These are phyloP conservation scores for Lepraria neglecta DNA, from an alignment of 495 filamentous ascomycete genomes.

Conservation along the genomic window DNA sequence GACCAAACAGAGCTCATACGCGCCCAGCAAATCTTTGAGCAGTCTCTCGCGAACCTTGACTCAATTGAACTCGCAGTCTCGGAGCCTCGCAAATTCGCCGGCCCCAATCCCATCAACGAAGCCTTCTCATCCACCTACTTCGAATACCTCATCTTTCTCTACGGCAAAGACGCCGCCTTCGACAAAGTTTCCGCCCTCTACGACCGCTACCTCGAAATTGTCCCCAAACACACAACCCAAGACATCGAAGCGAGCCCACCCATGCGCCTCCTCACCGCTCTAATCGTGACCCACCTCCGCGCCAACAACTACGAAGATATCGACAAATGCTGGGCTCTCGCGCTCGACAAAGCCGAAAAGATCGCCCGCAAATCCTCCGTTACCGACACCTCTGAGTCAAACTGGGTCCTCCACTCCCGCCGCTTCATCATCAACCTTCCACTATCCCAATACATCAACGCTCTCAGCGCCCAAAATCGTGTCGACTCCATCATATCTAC, in stretches of 20 bases:
- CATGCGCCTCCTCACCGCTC: conserved; percentile 51
- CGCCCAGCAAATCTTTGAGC: conserved; percentile 29
- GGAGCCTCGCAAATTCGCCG: conserved; percentile 29
- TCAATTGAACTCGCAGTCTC: conserved; percentile 30
- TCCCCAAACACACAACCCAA: conserved; percentile 29
- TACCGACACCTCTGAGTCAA: conserved; percentile 23
- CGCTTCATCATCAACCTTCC: conserved; percentile 53
- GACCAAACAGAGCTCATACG: conserved; percentile 16
- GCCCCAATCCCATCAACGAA: conserved; percentile 29
- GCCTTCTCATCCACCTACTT: conserved; percentile 46
- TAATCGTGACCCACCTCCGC: conserved; percentile 58
- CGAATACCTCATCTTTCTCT: conserved; percentile 55
- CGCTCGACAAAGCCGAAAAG: conserved; percentile 45
- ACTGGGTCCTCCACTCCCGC: conserved; percentile 45
- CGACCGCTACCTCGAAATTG: conserved; percentile 41
- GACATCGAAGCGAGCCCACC: conserved; percentile 38
- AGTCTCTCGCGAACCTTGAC: conserved; percentile 32
- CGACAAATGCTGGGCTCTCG: conserved; percentile 58
- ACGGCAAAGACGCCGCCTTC: conserved; percentile 52
- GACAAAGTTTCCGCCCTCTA: conserved; percentile 51
- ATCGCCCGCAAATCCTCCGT: conserved; percentile 33
- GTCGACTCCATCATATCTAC: conserved; percentile 41
- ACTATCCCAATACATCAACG: conserved; percentile 55
- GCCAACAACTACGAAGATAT: conserved; percentile 53
- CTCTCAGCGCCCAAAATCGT: conserved; percentile 45